Evolutionary conservation across 192 early-diverging fungal species (phyloP).

Genomic region (Entophlyctis helioformis): DNA sequence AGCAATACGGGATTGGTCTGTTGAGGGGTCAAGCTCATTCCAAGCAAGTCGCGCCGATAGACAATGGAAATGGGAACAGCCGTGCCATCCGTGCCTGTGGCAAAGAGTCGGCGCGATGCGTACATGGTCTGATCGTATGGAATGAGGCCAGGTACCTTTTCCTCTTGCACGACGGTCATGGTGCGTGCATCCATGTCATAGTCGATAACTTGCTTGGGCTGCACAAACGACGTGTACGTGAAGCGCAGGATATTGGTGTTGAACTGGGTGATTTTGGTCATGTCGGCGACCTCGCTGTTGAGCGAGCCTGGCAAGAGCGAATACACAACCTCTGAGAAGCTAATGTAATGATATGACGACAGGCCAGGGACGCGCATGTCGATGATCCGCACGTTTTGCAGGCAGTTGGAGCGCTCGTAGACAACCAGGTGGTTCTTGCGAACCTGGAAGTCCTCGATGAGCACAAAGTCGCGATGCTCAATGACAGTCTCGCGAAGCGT

Average conservation of each 20-base stretch:
- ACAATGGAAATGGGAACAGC: conserved; percentile 26
- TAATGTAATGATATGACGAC: conserved; percentile 40
- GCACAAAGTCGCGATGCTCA: conserved; percentile 41
- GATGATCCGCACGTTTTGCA: conserved; percentile 48
- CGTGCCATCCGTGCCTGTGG: conserved; percentile 16
- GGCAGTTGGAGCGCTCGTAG: conserved; percentile 46
- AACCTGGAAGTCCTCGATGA: conserved; percentile 47
- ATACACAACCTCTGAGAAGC: conserved; percentile 43
- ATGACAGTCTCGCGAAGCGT: conserved; percentile 38
- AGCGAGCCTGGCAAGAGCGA: conserved; percentile 34
- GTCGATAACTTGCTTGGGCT: conserved; percentile 18
- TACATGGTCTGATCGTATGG: conserved; percentile 8
- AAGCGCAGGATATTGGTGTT: conserved; percentile 21
- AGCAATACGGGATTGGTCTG: conserved; percentile 18
- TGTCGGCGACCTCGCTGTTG: conserved; percentile 33
- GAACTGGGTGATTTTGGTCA: conserved; percentile 28
- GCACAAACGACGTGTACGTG: conserved; percentile 19
- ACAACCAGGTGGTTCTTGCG: conserved; percentile 39
- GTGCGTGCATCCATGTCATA: conserved; percentile 18
- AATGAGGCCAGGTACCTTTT: conserved; percentile 4
- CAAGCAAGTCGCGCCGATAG: conserved; percentile 21
- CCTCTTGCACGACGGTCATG: conserved; percentile 15
- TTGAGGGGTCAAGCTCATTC: conserved; percentile 8
- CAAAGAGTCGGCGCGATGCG: conserved; percentile 12
- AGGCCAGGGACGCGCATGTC: conserved; percentile 24